Evolutionary conservation across 2,329 filamentous ascomycete species (phyloP), one percentile per base, ranked within the genome.

Genomic region (Fusarium neocosmosporiellum): DNA sequence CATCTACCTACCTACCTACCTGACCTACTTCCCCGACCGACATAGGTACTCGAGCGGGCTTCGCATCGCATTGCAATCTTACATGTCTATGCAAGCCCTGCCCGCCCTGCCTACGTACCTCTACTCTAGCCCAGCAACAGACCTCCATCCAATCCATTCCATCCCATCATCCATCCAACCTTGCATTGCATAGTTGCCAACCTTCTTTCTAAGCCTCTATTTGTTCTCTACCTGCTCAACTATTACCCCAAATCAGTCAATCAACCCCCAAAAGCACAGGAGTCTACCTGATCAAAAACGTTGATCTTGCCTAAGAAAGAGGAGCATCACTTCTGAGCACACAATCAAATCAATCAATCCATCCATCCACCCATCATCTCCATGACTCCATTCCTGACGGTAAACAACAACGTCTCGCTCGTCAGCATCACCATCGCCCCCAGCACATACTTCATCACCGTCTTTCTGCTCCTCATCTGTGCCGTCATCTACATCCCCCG

Each of bases 381-480:
- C 78, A 90, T 90, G 88, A 86, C 86, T 83, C 88, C 88, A 67
- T 83, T 90, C 80, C 82, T 91, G 75, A 88, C 88, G 61, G 86
- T 90, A 73, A 88, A 90, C 82, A 90, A 88, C 81, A 87, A 89
- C 85, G 85, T 90, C 79, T 88, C 88, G 66, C 85, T 91, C 74
- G 79, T 91, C 79, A 90, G 86, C 81, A 84, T 91, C 77, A 87
- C 83, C 76, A 86, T 90, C 79, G 87, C 88, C 43, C 88, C 89
- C 27, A 87, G 87, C 79, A 88, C 88, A 65, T 90, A 87, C 78
- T 82, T 90, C 75, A 86, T 87, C 67, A 84, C 85, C 31, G 77
- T 89, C 69, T 81, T 83, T 65, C 75, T 90, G 33, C 77, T 84
- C 58, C 82, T 90, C 73, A 82, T 86, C 78, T 88, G 90, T 75